phyloP scores from a whole-genome alignment of 768 basidiomycete genomes.

The Sarcodon aspratus region DNA sequence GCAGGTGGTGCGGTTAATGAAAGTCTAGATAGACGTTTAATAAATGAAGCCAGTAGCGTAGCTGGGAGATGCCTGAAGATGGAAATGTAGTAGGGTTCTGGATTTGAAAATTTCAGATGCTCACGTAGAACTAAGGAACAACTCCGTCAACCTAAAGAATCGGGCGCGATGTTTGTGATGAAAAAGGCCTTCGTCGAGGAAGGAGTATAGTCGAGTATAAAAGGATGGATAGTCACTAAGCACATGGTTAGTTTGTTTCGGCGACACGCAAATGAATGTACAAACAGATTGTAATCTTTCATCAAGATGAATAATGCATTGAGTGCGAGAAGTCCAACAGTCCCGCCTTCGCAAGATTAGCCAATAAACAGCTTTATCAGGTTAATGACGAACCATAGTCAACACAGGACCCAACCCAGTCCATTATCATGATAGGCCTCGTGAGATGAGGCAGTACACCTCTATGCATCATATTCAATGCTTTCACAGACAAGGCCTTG shows the following conservation, averaged over 20 bases:
- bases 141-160: constrained; percentile 87
- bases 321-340: constrained; percentile 77
- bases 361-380: background rate
- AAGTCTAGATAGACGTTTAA: constrained; percentile 82
- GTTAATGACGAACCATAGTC: constrained; percentile 49
- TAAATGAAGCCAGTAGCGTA: constrained; percentile 86
- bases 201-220: constrained; percentile 83
- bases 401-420: constrained; percentile 81
- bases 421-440: constrained; percentile 71
- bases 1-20: constrained; percentile 82
- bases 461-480: constrained; percentile 70
- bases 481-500: constrained; percentile 37
- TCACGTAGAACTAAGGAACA: constrained; percentile 88
- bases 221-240: constrained; percentile 93
- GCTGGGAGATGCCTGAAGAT: constrained; percentile 70
- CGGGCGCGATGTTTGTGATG: constrained; percentile 89
- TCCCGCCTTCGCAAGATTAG: constrained; percentile 44
- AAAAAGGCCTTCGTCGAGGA: constrained; percentile 79
- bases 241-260: constrained; percentile 1
- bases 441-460: constrained; percentile 79
- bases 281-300: constrained; percentile 87
- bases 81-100: background rate
- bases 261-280: constrained; percentile 6
- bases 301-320: constrained; percentile 90
- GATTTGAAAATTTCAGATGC: background rate